A percentile compares a stretch with the other conserved stretches of the same genome.
Evolutionary conservation across 192 early-diverging fungal species (phyloP).

Genomic region (Allomyces arbusculus): DNA sequence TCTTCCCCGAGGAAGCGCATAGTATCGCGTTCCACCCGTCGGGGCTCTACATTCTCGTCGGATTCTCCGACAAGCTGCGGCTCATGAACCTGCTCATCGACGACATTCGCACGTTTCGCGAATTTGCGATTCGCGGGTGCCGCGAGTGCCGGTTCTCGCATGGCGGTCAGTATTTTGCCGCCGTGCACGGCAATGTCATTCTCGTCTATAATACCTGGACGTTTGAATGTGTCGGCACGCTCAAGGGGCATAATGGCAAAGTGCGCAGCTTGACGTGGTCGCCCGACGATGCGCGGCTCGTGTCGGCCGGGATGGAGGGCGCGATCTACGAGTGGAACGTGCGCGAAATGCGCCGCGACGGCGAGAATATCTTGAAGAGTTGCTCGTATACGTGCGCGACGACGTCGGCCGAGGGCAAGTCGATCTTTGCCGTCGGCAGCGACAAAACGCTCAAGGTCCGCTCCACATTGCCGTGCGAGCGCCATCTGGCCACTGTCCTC

Average conservation of each 20-base stretch:
- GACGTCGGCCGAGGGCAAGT: slow-evolving; percentile 23
- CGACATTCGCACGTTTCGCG: slow-evolving; percentile 30
- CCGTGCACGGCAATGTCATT: slow-evolving; percentile 33
- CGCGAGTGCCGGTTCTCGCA: slow-evolving; percentile 38
- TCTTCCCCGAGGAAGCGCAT: slow-evolving; percentile 40
- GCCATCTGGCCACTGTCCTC: too few species aligned
- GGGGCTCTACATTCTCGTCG: slow-evolving; percentile 43
- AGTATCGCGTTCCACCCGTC: slow-evolving; percentile 35
- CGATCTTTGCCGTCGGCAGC: slow-evolving; percentile 31
- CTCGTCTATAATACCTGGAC: slow-evolving; percentile 41
- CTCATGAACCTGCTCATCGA: slow-evolving; percentile 41
- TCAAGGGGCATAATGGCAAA: slow-evolving; percentile 44
- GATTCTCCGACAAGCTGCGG: slow-evolving; percentile 37
- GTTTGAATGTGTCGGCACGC: slow-evolving; percentile 29
- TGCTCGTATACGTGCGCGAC: slow-evolving; percentile 32
- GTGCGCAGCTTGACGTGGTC: slow-evolving; percentile 30
- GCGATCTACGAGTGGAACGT: slow-evolving; percentile 39
- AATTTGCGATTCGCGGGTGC: slow-evolving; percentile 38
- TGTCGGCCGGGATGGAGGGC: slow-evolving; percentile 35
- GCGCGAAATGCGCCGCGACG: slow-evolving; percentile 29
- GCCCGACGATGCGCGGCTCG: slow-evolving; percentile 27
- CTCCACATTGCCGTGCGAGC: too few species aligned
- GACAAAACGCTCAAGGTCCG: slow-evolving; percentile 34
- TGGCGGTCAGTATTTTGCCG: slow-evolving; percentile 40
- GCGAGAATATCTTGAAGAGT: slow-evolving; percentile 34